Percentiles rank a stretch among this genome's conserved stretches.
Evolutionary conservation across 1,139 yeast species (phyloP).

Genomic region (Yamadazyma songkhlaensis): DNA sequence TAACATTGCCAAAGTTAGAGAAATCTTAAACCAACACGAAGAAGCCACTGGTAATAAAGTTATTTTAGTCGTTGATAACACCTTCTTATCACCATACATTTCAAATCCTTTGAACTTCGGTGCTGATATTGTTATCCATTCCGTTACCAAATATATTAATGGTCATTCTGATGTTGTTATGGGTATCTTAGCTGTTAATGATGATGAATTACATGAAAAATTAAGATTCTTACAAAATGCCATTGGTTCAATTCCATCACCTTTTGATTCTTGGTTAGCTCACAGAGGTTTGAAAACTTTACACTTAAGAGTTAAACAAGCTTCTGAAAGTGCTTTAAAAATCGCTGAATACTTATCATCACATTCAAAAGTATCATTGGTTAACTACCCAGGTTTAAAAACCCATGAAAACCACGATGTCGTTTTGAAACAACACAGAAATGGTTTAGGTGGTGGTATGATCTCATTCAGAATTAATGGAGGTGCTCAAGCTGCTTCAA

Average conservation of each 20-base stretch:
- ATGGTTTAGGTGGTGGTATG: constrained; percentile 90
- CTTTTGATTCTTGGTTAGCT: constrained; percentile 90
- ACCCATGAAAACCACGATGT: constrained; percentile 62
- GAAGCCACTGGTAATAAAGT: constrained; percentile 47
- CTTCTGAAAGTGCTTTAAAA: constrained; percentile 62
- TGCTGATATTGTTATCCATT: constrained; percentile 84
- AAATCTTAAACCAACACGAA: constrained; percentile 47
- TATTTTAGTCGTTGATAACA: constrained; percentile 82
- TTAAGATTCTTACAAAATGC: constrained; percentile 84
- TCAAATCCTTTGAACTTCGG: constrained; percentile 83
- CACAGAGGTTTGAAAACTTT: constrained; percentile 90
- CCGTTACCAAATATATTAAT: constrained; percentile 87
- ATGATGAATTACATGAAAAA: constrained; percentile 56
- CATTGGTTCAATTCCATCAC: constrained; percentile 84
- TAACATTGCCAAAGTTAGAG: constrained; percentile 62
- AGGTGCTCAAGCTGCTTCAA: constrained; percentile 73
- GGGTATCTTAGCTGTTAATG: constrained; percentile 78
- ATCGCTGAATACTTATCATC: constrained; percentile 65
- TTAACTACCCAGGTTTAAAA: constrained; percentile 80
- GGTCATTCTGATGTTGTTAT: constrained; percentile 92
- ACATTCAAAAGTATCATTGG: constrained; percentile 56
- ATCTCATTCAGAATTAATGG: constrained; percentile 84
- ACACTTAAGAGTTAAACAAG: constrained; percentile 75
- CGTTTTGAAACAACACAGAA: constrained; percentile 75
- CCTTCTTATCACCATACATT: constrained; percentile 90